phyloP scores from a whole-genome alignment of 306 rosid species.

The Lablab purpureus region DNA sequence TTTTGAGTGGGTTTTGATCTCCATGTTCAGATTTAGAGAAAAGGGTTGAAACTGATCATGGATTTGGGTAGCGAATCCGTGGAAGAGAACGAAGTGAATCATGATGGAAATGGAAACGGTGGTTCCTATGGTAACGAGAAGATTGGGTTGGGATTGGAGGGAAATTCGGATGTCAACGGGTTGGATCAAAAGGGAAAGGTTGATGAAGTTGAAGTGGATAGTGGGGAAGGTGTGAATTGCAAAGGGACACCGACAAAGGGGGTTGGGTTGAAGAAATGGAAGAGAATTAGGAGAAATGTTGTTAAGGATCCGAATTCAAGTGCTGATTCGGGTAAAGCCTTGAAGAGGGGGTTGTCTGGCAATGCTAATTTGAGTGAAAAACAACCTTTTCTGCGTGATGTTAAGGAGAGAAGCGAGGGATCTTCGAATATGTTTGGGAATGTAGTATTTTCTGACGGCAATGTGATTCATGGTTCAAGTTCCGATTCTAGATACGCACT shows the following conservation, averaged over 20 bases:
- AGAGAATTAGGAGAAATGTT: constrained; percentile 52
- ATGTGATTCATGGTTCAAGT: constrained; percentile 60
- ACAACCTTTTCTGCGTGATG: constrained; percentile 48
- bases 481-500: constrained; percentile 71
- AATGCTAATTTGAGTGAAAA: constrained; percentile 53
- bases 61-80: constrained; percentile 78
- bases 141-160: constrained; percentile 48
- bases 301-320: constrained; percentile 55
- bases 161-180: constrained; percentile 39
- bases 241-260: constrained; percentile 44
- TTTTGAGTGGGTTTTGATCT: constrained; percentile 43
- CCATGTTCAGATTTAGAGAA: constrained; percentile 31
- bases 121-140: constrained; percentile 52
- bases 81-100: constrained; percentile 66
- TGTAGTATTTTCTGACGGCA: constrained; percentile 55
- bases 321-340: constrained; percentile 58
- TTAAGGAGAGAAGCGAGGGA: constrained; percentile 66
- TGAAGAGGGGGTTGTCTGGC: constrained; percentile 76
- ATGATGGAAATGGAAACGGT: constrained; percentile 50
- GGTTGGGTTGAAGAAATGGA: constrained; percentile 55
- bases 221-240: constrained; percentile 47
- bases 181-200: constrained; percentile 40
- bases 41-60: constrained; percentile 54
- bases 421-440: constrained; percentile 59
- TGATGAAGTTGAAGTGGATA: constrained; percentile 42